phyloP scores from a whole-genome alignment of 345 rosid genomes.

The Hibiscus mutabilis region DNA sequence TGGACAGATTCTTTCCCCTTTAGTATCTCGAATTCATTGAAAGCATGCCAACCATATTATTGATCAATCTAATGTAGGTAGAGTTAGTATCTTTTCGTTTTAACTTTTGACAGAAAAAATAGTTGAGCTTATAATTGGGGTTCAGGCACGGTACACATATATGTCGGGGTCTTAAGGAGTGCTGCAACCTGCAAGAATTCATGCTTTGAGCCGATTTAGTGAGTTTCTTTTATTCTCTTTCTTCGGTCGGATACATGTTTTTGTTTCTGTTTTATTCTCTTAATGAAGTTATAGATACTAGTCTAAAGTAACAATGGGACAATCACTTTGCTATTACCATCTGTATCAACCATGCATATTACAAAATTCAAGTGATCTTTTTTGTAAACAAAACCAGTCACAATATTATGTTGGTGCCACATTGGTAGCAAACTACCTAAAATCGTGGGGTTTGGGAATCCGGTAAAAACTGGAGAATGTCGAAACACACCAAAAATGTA shows the following conservation, averaged over 20 bases:
- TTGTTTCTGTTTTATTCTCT: slow-evolving; percentile 5
- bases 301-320: neutral
- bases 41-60: neutral
- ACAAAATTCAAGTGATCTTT: neutral
- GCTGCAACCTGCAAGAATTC: slow-evolving; percentile 10
- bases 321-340: neutral
- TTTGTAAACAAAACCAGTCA: neutral
- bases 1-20: neutral
- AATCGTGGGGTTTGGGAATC: neutral
- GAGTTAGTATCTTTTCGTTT: neutral
- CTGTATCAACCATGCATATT: slow-evolving; percentile 5
- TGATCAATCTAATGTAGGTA: neutral
- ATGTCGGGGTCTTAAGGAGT: slow-evolving; percentile 73
- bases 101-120: slow-evolving; percentile 50
- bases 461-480: neutral
- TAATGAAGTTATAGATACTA: neutral
- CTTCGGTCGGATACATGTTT: slow-evolving; percentile 4
- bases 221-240: neutral
- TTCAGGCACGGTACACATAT: slow-evolving; percentile 86
- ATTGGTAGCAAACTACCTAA: neutral
- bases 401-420: neutral
- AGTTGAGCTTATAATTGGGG: slow-evolving; percentile 79
- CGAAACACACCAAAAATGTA: neutral
- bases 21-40: neutral
- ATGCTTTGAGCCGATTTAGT: neutral